Conservation (phyloP, 768 basidiomycete genomes). For the Chiua virens region DNA sequence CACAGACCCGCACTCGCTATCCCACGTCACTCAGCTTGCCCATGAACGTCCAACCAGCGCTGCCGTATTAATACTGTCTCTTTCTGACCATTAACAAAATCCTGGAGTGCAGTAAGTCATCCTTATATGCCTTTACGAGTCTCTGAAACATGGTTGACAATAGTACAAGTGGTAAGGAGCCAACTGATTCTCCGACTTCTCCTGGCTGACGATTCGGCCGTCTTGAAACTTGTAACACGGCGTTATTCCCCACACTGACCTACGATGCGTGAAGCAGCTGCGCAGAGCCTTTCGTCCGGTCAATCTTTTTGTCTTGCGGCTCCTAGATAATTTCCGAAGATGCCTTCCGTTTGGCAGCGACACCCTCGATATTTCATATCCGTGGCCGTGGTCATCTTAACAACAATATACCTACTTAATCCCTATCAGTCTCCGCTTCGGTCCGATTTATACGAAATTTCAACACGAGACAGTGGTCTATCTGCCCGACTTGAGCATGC, state of each 20-base stretch:
- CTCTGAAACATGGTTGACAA: not conserved
- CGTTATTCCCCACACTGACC: constrained; percentile 9
- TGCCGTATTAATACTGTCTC: constrained; percentile 5
- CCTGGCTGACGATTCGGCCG: not conserved
- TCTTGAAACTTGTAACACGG: constrained; percentile 11
- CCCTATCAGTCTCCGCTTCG: constrained; percentile 32
- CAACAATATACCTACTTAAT: constrained; percentile 49
- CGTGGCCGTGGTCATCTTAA: constrained; percentile 40
- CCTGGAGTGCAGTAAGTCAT: constrained; percentile 14
- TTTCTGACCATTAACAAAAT: constrained; percentile 1
- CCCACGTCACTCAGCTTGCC: constrained; percentile 22
- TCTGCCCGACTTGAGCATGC: constrained; percentile 41
- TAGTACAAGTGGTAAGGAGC: constrained; percentile 1
- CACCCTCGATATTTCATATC: constrained; percentile 55
- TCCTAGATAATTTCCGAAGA: constrained; percentile 11
- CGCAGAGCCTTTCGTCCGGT: constrained; percentile 3
- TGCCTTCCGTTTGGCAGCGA: constrained; percentile 37
- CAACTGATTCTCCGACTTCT: not conserved
- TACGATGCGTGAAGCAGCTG: constrained; percentile 6
- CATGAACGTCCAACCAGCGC: constrained; percentile 16
- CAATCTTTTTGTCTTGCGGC: constrained; percentile 4
- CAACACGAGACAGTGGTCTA: constrained; percentile 36
- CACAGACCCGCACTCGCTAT: not conserved
- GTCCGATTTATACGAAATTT: constrained; percentile 20
- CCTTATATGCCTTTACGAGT: not conserved